Percentiles rank a stretch among this genome's conserved stretches.
Conservation (phyloP, 202 grass and related monocot species). For the Panicum virgatum region DNA sequence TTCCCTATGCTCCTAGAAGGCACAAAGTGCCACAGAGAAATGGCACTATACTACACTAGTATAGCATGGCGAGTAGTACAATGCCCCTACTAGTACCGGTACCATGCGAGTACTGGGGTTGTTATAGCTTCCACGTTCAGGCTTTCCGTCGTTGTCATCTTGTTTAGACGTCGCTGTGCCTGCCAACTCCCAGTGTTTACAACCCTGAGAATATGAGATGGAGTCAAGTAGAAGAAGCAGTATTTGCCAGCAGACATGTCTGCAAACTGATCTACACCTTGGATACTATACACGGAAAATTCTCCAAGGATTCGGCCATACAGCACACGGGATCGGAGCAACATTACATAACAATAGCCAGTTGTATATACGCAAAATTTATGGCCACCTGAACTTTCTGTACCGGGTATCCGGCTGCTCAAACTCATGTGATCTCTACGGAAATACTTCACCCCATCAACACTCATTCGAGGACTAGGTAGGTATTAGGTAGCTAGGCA, state of each 20-base stretch:
- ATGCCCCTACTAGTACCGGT: neutral
- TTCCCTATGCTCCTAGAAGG: neutral
- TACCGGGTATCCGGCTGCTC: neutral
- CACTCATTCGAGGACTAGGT: slow-evolving; percentile 4
- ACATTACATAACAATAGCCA: neutral
- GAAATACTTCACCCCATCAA: slow-evolving; percentile 9
- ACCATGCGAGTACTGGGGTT: neutral
- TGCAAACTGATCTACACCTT: neutral
- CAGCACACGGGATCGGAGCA: neutral
- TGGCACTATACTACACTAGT: neutral
- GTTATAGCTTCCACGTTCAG: neutral
- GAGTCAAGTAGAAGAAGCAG: neutral
- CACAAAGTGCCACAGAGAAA: slow-evolving; percentile 30
- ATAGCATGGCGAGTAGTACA: neutral
- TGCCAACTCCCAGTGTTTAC: too few relatives aligned
- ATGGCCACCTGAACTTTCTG: neutral
- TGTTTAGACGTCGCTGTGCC: neutral
- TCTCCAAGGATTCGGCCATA: neutral
- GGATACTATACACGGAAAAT: neutral
- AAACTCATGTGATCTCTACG: neutral
- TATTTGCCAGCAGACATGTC: neutral
- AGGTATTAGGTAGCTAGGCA: neutral
- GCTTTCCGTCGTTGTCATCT: neutral
- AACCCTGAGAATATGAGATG: neutral
- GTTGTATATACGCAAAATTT: neutral